Evolutionary conservation across 257 asterid species (phyloP), one percentile per base, ranked within the genome.

Genomic region (Coffea eugenioides): DNA sequence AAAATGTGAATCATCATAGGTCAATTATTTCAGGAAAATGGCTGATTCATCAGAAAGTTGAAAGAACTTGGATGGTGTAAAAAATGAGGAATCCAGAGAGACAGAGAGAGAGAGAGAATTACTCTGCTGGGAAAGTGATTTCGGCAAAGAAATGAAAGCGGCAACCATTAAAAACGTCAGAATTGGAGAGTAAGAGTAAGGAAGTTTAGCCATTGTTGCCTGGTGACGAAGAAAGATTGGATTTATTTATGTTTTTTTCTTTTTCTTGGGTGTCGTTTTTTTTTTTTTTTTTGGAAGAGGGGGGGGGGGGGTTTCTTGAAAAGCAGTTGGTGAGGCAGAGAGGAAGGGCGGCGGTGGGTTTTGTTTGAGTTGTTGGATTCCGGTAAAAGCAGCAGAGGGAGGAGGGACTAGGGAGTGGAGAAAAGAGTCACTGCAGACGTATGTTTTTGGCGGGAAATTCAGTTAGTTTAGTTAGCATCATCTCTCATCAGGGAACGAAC

Each of bases 391-490:
- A 16, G 71, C 51, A 56, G 64, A 52, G 75, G 18, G 34, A 31
- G 34, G 34, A 31, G 34, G 34, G 34, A 31, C 34, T 31, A 31
- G 66, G 62, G 77, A n/a, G 67, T 9, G 21, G 41, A 23, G 18
- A 48, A 69, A 18, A 77, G 86, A 75, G 84, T 31, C 79, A 80
- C 45, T 76, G 90, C 84, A 74, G 73, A 2, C 6, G 85, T 77
- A 52, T 77, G 43, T 66, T 84, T 90, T 90, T 88, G 92, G 97
- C 82, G 95, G 95, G 95, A 91, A 93, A 86, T 80, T 89, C 89
- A 84, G 90, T 90, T 91, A 66, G 52, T 31, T 31, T 39, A 2
- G 43, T 39, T 39, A 39, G 43, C 3, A 39, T 39, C 43, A 39
- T 39, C 43, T 39, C 43, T 2, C 15, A 25, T 61, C 34, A 48